A percentile compares a stretch with the other conserved stretches of the same genome.
phyloP scores from a whole-genome alignment of 2,329 filamentous ascomycete genomes.

The Diaporthe citriasiana region DNA sequence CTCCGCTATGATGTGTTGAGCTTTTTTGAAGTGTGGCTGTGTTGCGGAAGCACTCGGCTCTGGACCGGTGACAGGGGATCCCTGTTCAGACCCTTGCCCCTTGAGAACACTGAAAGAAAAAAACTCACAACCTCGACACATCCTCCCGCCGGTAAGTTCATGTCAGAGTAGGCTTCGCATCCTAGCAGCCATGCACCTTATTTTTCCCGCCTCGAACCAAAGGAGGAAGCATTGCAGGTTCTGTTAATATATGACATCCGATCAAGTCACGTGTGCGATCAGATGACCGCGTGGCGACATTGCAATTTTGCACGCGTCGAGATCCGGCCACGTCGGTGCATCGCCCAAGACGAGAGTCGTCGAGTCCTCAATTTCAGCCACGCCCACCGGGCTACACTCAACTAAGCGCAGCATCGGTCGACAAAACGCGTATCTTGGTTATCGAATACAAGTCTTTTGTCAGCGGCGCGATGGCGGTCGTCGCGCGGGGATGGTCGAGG shows the following conservation, averaged over 20 bases:
- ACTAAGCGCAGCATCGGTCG: no score
- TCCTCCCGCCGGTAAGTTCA: background rate
- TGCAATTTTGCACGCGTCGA: background rate
- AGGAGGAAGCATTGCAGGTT: background rate
- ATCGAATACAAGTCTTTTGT: background rate
- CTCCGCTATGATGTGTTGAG: no score
- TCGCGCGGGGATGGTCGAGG: constrained; percentile 15
- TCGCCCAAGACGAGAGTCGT: background rate
- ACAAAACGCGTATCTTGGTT: background rate
- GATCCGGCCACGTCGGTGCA: background rate
- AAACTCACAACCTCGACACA: no score
- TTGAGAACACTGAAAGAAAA: background rate
- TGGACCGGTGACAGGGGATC: no score
- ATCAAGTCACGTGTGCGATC: constrained; percentile 14
- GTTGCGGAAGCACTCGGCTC: no score
- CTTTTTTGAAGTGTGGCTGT: no score
- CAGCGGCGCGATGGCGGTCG: constrained; percentile 11
- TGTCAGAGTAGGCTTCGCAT: background rate
- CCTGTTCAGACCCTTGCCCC: background rate
- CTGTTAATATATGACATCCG: background rate
- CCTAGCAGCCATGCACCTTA: background rate
- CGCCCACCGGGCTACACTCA: background rate
- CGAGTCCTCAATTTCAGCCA: background rate
- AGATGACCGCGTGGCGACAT: constrained; percentile 6
- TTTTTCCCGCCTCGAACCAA: background rate